Evolutionary conservation across 768 basidiomycete genomes (phyloP).

Genomic region (Psilocybe azurescens): DNA sequence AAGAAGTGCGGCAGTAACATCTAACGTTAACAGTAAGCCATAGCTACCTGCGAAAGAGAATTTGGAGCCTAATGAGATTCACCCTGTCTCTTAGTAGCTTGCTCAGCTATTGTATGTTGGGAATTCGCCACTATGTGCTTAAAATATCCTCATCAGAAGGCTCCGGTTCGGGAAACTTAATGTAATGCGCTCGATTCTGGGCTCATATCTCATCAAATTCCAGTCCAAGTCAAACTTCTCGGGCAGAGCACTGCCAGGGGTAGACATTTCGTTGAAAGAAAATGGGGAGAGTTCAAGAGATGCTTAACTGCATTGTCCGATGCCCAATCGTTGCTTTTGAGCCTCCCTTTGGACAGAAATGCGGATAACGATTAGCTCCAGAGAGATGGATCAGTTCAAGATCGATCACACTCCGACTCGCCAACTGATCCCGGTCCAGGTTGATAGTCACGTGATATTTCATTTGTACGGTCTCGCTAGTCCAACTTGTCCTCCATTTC

Average conservation of each 20-base stretch:
- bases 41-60: neutral
- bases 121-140: neutral
- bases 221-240: neutral
- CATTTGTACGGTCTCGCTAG: neutral
- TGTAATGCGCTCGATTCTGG: neutral
- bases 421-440: neutral
- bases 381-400: neutral
- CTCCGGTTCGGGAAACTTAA: neutral
- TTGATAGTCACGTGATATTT: neutral
- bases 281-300: neutral
- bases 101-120: neutral
- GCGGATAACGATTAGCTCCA: neutral
- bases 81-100: neutral
- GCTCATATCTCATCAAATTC: neutral
- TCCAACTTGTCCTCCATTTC: neutral
- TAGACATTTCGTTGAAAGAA: neutral
- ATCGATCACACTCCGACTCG: neutral
- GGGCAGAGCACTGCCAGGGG: neutral
- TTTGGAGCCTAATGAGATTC: too few relatives aligned
- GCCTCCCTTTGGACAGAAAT: neutral
- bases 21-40: neutral
- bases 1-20: neutral
- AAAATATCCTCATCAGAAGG: neutral
- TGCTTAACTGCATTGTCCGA: neutral
- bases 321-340: too few relatives aligned